Conservation (phyloP, 2,329 filamentous ascomycete genomes). For the Aspergillus ochraceus region DNA sequence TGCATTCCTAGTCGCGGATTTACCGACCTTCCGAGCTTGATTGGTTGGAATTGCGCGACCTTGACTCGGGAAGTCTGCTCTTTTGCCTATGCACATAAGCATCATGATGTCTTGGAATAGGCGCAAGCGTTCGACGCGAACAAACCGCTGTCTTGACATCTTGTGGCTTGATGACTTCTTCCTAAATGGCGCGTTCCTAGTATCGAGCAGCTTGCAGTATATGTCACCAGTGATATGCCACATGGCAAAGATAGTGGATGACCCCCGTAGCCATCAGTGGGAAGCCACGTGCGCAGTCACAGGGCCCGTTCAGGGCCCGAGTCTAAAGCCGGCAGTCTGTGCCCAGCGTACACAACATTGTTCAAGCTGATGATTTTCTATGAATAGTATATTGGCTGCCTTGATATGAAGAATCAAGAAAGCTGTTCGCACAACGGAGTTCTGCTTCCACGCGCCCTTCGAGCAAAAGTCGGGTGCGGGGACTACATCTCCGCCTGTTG, state of each 20-base stretch:
- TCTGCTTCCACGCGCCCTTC: too few species aligned
- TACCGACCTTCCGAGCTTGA: neutral
- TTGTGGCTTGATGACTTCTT: neutral
- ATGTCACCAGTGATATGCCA: neutral
- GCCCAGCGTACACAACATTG: too few species aligned
- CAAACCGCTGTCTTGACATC: neutral
- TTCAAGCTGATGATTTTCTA: too few species aligned
- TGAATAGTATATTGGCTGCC: too few species aligned
- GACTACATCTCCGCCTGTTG: too few species aligned
- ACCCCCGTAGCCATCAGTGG: neutral
- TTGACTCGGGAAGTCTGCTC: neutral
- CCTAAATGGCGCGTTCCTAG: too few species aligned
- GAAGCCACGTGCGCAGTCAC: neutral
- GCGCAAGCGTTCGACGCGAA: neutral
- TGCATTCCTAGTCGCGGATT: neutral
- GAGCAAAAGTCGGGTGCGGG: too few species aligned
- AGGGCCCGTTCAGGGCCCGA: too few species aligned
- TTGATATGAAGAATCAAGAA: too few species aligned
- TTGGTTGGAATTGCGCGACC: neutral
- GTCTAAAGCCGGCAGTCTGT: too few species aligned
- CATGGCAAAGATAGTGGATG: neutral
- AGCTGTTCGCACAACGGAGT: too few species aligned
- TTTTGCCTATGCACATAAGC: neutral
- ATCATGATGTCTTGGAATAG: neutral
- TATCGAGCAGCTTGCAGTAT: too few species aligned